Percentiles rank a stretch among this genome's conserved stretches.
These are phyloP conservation scores for Lojkania enalia DNA, from an alignment of 2,329 filamentous ascomycete genomes.

Conservation along the genomic window DNA sequence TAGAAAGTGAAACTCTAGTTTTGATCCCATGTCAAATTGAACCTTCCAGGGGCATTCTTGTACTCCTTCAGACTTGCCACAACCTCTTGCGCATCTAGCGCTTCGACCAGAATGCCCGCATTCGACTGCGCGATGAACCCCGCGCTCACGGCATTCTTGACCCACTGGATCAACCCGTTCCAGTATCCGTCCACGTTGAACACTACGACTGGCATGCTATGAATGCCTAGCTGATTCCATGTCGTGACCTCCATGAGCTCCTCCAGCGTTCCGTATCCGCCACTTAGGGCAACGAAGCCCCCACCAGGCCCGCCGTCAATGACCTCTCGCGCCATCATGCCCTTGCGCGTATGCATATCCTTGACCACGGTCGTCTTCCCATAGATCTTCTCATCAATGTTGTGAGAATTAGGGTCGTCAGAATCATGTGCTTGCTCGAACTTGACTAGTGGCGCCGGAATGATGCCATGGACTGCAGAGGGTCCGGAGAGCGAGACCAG, in stretches of 20 bases:
- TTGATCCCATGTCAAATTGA: conserved; percentile 79
- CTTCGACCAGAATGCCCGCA: conserved; percentile 77
- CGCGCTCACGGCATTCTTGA: conserved; percentile 71
- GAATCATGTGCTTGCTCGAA: conserved; percentile 69
- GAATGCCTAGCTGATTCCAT: conserved; percentile 97
- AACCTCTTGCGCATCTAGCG: conserved; percentile 71
- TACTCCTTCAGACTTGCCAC: conserved; percentile 73
- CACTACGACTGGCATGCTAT: conserved; percentile 72
- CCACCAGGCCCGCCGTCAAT: conserved; percentile 77
- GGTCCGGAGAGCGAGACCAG: conserved; percentile 83
- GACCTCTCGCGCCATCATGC: conserved; percentile 88
- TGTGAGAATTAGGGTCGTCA: conserved; percentile 45
- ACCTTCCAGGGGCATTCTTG: conserved; percentile 71
- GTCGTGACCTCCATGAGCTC: conserved; percentile 90
- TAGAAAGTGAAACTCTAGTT: conserved; percentile 19
- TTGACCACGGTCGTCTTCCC: conserved; percentile 85
- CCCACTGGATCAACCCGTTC: conserved; percentile 83
- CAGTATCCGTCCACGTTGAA: conserved; percentile 91
- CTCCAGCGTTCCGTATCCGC: conserved; percentile 93
- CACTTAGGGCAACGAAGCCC: conserved; percentile 85
- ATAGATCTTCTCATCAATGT: conserved; percentile 67
- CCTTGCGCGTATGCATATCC: conserved; percentile 96
- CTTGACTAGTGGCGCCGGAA: conserved; percentile 80
- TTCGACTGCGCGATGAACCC: conserved; percentile 77
- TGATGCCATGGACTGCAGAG: conserved; percentile 85